phyloP scores from a whole-genome alignment of 345 rosid genomes.

The Salix dunnii region DNA sequence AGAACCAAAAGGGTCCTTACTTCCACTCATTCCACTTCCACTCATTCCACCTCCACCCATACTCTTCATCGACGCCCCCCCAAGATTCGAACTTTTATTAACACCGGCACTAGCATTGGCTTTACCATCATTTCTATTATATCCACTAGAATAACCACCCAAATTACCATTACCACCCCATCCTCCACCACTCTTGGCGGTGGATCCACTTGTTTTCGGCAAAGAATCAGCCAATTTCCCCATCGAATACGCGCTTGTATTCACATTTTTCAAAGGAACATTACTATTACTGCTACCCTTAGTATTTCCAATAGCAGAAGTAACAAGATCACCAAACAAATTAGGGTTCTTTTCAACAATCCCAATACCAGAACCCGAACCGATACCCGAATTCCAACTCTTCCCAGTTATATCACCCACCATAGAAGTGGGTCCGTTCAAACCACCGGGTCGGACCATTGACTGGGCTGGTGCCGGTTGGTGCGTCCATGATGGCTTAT shows the following conservation, averaged over 20 bases:
- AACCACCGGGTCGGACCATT: slow-evolving; percentile 29
- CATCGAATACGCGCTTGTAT: slow-evolving; percentile 60
- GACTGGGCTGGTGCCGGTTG: slow-evolving; percentile 60
- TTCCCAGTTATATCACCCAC: slow-evolving; percentile 87
- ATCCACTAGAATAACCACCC: slow-evolving; percentile 41
- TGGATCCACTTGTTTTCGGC: slow-evolving; percentile 51
- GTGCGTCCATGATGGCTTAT: slow-evolving; percentile 84
- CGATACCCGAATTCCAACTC: slow-evolving; percentile 56
- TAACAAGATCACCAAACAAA: slow-evolving; percentile 83
- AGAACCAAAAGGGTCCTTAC: slow-evolving; percentile 76
- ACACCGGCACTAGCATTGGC: slow-evolving; percentile 14
- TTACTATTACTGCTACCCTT: slow-evolving; percentile 29
- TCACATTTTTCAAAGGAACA: slow-evolving; percentile 69
- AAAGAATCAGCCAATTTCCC: slow-evolving; percentile 76
- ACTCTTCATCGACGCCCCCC: slow-evolving; percentile 61
- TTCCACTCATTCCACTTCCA: slow-evolving; percentile 32
- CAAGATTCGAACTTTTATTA: slow-evolving; percentile 46
- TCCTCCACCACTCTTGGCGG: slow-evolving; percentile 36
- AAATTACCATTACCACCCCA: slow-evolving; percentile 40
- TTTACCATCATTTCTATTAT: slow-evolving; percentile 27
- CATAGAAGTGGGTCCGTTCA: slow-evolving; percentile 66
- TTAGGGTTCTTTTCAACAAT: slow-evolving; percentile 64
- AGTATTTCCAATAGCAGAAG: slow-evolving; percentile 67
- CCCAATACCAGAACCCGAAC: slow-evolving; percentile 59
- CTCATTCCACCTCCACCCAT: slow-evolving; percentile 34